These are phyloP conservation scores for Cryptosporidium muris DNA, from an alignment of 169 alveolate species.

Conservation along the genomic window DNA sequence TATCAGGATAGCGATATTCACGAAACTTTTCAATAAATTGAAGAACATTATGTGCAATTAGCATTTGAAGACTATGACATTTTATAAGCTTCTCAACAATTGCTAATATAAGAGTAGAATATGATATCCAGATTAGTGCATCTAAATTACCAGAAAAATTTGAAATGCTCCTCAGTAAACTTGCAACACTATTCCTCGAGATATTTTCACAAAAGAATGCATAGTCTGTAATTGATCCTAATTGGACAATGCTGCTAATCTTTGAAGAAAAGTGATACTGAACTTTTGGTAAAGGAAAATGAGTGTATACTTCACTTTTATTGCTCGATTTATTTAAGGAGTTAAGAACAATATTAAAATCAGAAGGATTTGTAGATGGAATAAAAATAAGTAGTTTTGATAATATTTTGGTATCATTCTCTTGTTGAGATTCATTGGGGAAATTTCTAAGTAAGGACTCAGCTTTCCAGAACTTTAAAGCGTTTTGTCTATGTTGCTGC, in stretches of 20 bases:
- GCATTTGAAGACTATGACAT: slow-evolving; percentile 30
- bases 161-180: slow-evolving; percentile 13
- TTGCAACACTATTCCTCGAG: slow-evolving; percentile 15
- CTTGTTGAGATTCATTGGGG: too few relatives aligned
- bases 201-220: slow-evolving; percentile 28
- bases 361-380: too few relatives aligned
- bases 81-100: slow-evolving; percentile 8
- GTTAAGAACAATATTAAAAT: neutral
- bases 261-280: slow-evolving; percentile 42
- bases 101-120: slow-evolving; percentile 17
- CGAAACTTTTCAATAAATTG: slow-evolving; percentile 16
- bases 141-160: slow-evolving; percentile 21
- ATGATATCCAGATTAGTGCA: slow-evolving; percentile 34
- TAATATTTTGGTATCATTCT: too few relatives aligned
- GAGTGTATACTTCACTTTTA: neutral
- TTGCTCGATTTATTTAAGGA: neutral
- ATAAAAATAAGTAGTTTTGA: too few relatives aligned
- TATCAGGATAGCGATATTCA: slow-evolving; percentile 2
- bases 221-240: slow-evolving; percentile 42
- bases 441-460: slow-evolving; percentile 42
- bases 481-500: slow-evolving; percentile 16
- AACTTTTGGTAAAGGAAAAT: slow-evolving; percentile 22
- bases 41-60: slow-evolving; percentile 12
- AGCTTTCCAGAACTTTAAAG: slow-evolving; percentile 28
- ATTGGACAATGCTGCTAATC: slow-evolving; percentile 26